Base-by-base conservation (phyloP, 2,329 filamentous ascomycete species). In the Aspergillus luchuensis region DNA sequence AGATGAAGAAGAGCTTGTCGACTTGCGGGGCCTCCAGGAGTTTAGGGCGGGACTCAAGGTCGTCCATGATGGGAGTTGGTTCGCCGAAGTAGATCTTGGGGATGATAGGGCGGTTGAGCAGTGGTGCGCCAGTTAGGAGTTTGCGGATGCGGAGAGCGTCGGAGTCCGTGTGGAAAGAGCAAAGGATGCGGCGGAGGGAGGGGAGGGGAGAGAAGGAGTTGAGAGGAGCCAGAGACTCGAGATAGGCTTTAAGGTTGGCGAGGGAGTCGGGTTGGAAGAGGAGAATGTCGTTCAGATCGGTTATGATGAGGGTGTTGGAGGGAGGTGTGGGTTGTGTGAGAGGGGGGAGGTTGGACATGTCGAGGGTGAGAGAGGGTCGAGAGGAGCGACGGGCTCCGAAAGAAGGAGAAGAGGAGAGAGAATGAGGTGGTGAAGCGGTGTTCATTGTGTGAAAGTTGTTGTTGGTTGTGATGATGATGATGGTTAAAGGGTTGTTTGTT, bases 1-100 rank as follows among this genome's bases (percentile, higher is more conserved):
- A 83, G 74, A 89, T 89, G 74, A 89, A 89, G 80, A 89, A 88
- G 48, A 88, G 76, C 70, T 87, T 87, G 60, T 85, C 81, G 54
- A 80, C 77, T 58, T 87, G 82, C 1, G 87, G 87, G 5, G 82
- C 80, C 59, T 84, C 76, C 8, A 87, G 78, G 58, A 85, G 80
- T 54, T 81, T 79, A 49, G 71, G 75, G 30, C 74, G 74, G 21
- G 66, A 67, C 13, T 45, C 41, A 10, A 45, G 17, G 11, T 67
- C 73, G 61, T 67, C 67, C 7, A 74, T 63, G 60, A 84, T 74
- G 8, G 83, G 80, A 30, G 84, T 84, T 8, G 75, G 75, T 61
- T 79, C 75, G 66, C 84, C 84, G 66, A 86, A 86, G 76, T 85
- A 82, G 69, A 81, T 77, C 45, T 76, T 76, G 4, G 78, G 69